Conservation (phyloP, 2,329 filamentous ascomycete species). For the Onygena corvina region DNA sequence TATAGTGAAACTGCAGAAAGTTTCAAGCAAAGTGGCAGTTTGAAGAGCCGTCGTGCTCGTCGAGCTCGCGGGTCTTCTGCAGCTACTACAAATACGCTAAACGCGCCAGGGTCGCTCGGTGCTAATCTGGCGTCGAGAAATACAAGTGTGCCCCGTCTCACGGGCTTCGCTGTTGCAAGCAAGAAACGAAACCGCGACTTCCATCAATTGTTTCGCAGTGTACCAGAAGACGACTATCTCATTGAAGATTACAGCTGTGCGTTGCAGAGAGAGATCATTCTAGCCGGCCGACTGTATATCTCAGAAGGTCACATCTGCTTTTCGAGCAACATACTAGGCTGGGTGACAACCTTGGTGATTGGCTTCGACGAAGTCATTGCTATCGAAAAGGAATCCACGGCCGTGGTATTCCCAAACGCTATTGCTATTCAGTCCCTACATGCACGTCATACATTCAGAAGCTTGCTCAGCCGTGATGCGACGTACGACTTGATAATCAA, state of each 20-base stretch:
- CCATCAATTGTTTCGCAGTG: slow-evolving; percentile 84
- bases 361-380: slow-evolving; percentile 97
- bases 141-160: slow-evolving; percentile 59
- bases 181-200: slow-evolving; percentile 96
- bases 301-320: slow-evolving; percentile 97
- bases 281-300: slow-evolving; percentile 87
- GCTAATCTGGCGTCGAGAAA: slow-evolving; percentile 52
- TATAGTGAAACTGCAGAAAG: slow-evolving; percentile 47
- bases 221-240: slow-evolving; percentile 93
- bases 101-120: slow-evolving; percentile 57
- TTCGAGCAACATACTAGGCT: slow-evolving; percentile 96
- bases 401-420: slow-evolving; percentile 90
- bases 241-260: slow-evolving; percentile 99
- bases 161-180: slow-evolving; percentile 89
- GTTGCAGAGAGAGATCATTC: slow-evolving; percentile 84
- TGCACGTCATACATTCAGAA: slow-evolving; percentile 89
- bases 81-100: slow-evolving; percentile 57
- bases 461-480: slow-evolving; percentile 83
- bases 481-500: slow-evolving; percentile 96
- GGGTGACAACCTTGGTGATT: slow-evolving; percentile 94
- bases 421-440: slow-evolving; percentile 94
- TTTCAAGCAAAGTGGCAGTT: slow-evolving; percentile 53
- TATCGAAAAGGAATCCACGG: slow-evolving; percentile 92
- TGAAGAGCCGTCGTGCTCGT: slow-evolving; percentile 53
- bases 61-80: slow-evolving; percentile 75